Conservation (phyloP, 441 rosid species). For the Rhodomyrtus psidioides region DNA sequence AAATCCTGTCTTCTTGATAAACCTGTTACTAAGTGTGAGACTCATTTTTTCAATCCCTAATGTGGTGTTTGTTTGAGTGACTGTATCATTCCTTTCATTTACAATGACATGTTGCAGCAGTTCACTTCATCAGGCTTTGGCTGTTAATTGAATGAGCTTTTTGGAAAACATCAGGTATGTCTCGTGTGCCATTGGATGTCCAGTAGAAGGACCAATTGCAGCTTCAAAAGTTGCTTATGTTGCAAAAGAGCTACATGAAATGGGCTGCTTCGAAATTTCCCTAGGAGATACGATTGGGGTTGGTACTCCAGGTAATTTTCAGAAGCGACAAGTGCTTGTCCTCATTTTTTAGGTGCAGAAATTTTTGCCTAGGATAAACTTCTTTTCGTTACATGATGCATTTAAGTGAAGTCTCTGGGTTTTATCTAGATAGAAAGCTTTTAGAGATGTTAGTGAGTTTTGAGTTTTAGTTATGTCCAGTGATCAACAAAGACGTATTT, state of each 20-base stretch:
- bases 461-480: not conserved
- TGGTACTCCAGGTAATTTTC: slow-evolving; percentile 82
- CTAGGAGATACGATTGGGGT: slow-evolving; percentile 91
- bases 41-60: not conserved
- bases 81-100: not conserved
- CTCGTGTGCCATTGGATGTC: slow-evolving; percentile 92
- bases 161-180: slow-evolving; percentile 54
- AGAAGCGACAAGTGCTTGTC: not conserved
- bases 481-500: not conserved
- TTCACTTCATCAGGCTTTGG: not conserved
- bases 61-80: not conserved
- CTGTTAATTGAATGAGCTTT: slow-evolving; percentile 3
- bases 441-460: not conserved
- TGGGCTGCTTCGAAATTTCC: slow-evolving; percentile 98
- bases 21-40: not conserved
- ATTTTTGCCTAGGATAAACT: not conserved
- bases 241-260: slow-evolving; percentile 75
- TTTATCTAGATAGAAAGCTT: not conserved
- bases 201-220: slow-evolving; percentile 71
- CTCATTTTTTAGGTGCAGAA: not conserved
- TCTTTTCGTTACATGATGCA: not conserved
- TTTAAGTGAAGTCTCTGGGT: not conserved
- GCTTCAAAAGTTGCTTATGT: slow-evolving; percentile 85
- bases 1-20: not conserved
- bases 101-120: not conserved